phyloP scores from a whole-genome alignment of 177 flowering plant species.

The Vitis hybrid region DNA sequence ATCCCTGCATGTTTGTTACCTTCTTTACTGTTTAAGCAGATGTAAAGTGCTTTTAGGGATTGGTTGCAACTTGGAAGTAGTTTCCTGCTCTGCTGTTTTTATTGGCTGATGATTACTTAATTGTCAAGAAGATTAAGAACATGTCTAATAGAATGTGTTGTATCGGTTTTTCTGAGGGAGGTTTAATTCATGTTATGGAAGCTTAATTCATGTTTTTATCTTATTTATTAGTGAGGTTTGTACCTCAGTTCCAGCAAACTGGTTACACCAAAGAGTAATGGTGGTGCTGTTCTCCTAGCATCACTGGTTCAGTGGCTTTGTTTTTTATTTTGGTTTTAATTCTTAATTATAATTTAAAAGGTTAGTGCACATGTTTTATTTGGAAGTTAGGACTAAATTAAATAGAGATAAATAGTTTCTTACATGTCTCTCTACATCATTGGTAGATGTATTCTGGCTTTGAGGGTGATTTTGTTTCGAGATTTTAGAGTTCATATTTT shows the following conservation, averaged over 20 bases:
- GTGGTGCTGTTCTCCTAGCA: not conserved
- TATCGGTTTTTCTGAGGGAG: not conserved
- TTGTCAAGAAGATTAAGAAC: too few species aligned
- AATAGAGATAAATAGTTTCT: too few species aligned
- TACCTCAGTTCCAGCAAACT: not conserved
- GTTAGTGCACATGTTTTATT: not conserved
- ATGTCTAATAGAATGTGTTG: not conserved
- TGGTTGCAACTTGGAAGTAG: not conserved
- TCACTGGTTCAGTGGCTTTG: not conserved
- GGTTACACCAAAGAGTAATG: not conserved
- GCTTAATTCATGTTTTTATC: not conserved
- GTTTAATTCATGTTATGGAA: not conserved
- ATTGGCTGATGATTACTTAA: not conserved
- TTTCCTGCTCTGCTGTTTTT: not conserved
- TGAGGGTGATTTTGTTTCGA: not conserved
- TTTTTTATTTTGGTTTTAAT: too few species aligned
- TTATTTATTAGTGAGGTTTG: not conserved
- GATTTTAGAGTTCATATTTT: not conserved
- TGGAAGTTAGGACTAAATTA: not conserved
- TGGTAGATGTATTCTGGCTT: not conserved
- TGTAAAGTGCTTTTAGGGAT: not conserved
- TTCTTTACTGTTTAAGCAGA: too few species aligned
- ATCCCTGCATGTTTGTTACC: too few species aligned
- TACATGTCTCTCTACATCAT: too few species aligned
- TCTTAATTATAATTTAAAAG: not conserved